phyloP scores from a whole-genome alignment of 2,329 filamentous ascomycete genomes.

The Colletotrichum sp. region DNA sequence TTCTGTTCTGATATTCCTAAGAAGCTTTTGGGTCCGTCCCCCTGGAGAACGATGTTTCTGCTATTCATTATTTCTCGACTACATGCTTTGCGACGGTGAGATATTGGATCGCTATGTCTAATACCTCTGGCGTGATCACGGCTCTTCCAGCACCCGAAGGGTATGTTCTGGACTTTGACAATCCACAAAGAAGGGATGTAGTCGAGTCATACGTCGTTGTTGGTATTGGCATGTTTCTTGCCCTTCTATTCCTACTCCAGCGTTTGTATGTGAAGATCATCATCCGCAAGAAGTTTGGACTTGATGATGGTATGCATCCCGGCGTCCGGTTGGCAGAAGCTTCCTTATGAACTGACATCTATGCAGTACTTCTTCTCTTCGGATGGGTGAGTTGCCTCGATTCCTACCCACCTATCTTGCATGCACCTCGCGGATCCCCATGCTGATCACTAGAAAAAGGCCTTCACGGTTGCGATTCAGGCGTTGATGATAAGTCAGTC shows the following conservation, averaged over 20 bases:
- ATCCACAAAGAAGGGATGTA: conserved; percentile 26
- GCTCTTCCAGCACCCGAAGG: conserved; percentile 28
- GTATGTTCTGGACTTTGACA: conserved; percentile 31
- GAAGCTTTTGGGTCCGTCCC: no score
- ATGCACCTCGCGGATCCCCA: no score
- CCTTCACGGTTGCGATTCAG: background rate
- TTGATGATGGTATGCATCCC: conserved; percentile 15
- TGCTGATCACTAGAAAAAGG: background rate
- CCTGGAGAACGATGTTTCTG: no score
- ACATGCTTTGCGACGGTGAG: no score
- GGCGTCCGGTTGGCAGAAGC: no score
- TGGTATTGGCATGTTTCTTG: conserved; percentile 25
- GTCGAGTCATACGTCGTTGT: conserved; percentile 24
- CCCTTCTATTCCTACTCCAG: conserved; percentile 27
- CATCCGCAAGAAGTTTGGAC: conserved; percentile 26
- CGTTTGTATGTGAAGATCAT: conserved; percentile 30
- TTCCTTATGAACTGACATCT: background rate
- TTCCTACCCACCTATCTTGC: no score
- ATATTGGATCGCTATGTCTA: background rate
- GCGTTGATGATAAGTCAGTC: conserved; percentile 5
- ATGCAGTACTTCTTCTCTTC: background rate
- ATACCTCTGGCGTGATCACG: conserved; percentile 1
- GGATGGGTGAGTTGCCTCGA: background rate
- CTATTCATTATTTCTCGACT: no score
- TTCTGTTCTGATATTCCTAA: no score